Evolutionary conservation across 2,329 filamentous ascomycete genomes (phyloP).

Genomic region (Ceratocystis destructans): DNA sequence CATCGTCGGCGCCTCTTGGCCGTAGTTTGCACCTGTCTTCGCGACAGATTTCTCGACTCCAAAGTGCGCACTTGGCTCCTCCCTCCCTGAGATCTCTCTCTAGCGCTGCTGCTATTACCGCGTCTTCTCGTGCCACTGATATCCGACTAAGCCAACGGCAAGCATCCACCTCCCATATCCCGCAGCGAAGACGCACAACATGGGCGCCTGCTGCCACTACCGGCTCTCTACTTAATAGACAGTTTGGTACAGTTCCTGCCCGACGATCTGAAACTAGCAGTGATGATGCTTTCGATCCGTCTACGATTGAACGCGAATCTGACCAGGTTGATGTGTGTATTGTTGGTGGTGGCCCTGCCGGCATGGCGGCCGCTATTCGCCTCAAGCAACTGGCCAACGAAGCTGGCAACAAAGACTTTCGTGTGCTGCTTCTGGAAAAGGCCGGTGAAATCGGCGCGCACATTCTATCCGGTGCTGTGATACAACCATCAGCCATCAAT

Average conservation of each 20-base stretch:
- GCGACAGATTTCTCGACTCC: slow-evolving; percentile 23
- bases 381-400: slow-evolving; percentile 92
- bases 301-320: slow-evolving; percentile 64
- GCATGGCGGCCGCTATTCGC: slow-evolving; percentile 81
- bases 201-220: slow-evolving; percentile 19
- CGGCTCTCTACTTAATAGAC: slow-evolving; percentile 2
- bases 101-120: slow-evolving; percentile 15
- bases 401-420: slow-evolving; percentile 88
- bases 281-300: slow-evolving; percentile 50
- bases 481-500: slow-evolving; percentile 75
- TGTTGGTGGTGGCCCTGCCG: slow-evolving; percentile 87
- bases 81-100: slow-evolving; percentile 16
- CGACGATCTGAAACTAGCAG: slow-evolving; percentile 22
- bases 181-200: slow-evolving; percentile 18
- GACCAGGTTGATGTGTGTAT: slow-evolving; percentile 96
- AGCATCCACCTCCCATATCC: not conserved
- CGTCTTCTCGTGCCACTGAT: slow-evolving; percentile 9
- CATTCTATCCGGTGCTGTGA: slow-evolving; percentile 88
- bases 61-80: not conserved
- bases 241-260: slow-evolving; percentile 18
- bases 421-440: slow-evolving; percentile 86
- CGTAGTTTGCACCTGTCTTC: slow-evolving; percentile 30
- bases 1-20: slow-evolving; percentile 28
- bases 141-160: slow-evolving; percentile 2
- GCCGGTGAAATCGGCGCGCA: slow-evolving; percentile 89